Base-by-base conservation (phyloP, 257 asterid species). In the Orobanche coerulescens region DNA sequence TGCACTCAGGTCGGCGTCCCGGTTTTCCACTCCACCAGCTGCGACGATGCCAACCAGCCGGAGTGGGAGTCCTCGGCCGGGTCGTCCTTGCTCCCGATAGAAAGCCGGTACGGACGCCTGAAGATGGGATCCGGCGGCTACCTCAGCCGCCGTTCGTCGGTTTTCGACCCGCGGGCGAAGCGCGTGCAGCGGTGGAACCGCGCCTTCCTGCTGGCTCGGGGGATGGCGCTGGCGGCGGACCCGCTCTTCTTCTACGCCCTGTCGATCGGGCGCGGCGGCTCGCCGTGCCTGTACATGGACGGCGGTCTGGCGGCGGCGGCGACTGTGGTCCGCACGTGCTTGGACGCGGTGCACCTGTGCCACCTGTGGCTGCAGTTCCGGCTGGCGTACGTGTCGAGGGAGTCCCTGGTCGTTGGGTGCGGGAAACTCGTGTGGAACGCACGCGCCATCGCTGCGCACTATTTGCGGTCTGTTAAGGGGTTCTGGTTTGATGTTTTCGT, bases 21-120 rank as follows among this genome's bases (percentile, higher is more conserved):
- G 9, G 90, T 64, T 28, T 93, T 86, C 85, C 99, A 93, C 94
- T 93, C 97, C 72, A 89, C 96, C 59, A 86, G 95, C 72, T 86
- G 99, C 79, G 95, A 93, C 79, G 19, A 47, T 6, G 86, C 95
- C 1, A 52, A 83, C 85, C 91, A 71, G 59, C 96, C 95, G 7
- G 92, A 89, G 63, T 93, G 94, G 97, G 99, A 86, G 75, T 97
- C 97, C 6, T 80, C 96, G 3, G 96, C 99, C 73, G 97, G 99
- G 37, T 88, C 97, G 0, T 92, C 98, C 0, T 15, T 92, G 39
- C 60, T 78, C 58, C 95, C 97, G 8, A 86, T 88, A 48, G 74
- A 75, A 30, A 76, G 74, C 76, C 83, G 85, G 56, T 61, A 78
- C 10, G 58, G 39, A 9, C 68, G 44, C n/a, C 68, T 11, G 9